Evolutionary conservation across 2,329 filamentous ascomycete genomes (phyloP).

Genomic region (Colletotrichum aenigma): DNA sequence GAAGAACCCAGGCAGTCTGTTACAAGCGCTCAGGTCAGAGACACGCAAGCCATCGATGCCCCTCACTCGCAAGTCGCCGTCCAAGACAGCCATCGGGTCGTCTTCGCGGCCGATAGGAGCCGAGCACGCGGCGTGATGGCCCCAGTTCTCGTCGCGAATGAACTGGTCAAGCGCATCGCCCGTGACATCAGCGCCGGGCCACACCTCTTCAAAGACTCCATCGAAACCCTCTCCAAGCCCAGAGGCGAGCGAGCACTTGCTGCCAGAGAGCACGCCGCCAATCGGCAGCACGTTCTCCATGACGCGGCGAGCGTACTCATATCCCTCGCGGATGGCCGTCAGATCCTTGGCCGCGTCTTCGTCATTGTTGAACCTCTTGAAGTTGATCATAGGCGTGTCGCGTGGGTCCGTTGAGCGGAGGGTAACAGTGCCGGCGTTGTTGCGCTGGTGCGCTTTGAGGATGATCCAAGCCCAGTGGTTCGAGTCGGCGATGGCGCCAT

Average conservation of each 20-base stretch:
- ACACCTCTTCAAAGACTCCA: neutral
- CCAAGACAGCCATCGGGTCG: constrained; percentile 60
- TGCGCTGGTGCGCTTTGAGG: neutral
- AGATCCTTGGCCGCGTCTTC: neutral
- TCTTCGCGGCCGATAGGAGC: constrained; percentile 58
- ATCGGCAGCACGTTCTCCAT: neutral
- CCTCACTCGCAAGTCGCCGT: constrained; percentile 60
- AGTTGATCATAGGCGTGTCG: neutral
- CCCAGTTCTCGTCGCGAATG: constrained; percentile 45
- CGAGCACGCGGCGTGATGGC: constrained; percentile 62
- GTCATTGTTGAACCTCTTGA: neutral
- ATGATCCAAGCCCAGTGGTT: neutral
- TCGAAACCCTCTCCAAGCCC: neutral
- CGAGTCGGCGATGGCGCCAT: neutral
- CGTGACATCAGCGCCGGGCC: neutral
- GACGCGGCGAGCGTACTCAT: neutral
- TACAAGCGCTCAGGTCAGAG: constrained; percentile 65
- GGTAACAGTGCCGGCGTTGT: neutral
- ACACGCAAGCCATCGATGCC: constrained; percentile 61
- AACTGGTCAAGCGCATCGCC: neutral
- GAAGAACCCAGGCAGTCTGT: constrained; percentile 50
- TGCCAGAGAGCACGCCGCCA: neutral
- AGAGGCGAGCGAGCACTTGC: neutral
- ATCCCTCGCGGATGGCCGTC: neutral
- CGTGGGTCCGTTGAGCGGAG: neutral